Conservation (phyloP, 106 monocot genomes). For the Chionographis japonica region DNA sequence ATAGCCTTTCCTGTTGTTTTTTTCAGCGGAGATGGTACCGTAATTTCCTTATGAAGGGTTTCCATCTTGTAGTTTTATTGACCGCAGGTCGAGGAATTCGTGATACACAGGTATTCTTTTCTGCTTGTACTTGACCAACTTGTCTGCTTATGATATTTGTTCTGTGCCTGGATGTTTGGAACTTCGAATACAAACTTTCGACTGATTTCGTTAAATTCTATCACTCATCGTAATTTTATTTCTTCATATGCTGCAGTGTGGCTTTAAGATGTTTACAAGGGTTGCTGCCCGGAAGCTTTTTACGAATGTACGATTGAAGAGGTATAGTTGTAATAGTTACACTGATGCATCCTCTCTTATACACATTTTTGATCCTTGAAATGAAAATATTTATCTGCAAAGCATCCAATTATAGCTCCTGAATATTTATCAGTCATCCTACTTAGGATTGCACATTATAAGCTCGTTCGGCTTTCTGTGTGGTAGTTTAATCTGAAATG, state of each 20-base stretch:
- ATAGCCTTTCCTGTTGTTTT: conserved; percentile 6
- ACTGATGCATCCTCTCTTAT: not conserved
- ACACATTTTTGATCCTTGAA: too few species aligned
- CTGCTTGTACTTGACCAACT: not conserved
- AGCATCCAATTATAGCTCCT: too few species aligned
- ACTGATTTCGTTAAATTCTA: not conserved
- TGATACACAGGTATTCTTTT: conserved; percentile 77
- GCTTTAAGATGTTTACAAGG: conserved; percentile 99
- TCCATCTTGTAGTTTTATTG: conserved; percentile 88
- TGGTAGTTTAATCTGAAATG: too few species aligned
- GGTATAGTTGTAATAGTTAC: conserved; percentile 37
- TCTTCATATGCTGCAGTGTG: conserved; percentile 57
- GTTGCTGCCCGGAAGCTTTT: conserved; percentile 86
- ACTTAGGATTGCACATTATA: too few species aligned
- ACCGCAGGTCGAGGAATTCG: conserved; percentile 93
- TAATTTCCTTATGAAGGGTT: conserved; percentile 98
- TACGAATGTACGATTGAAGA: conserved; percentile 84
- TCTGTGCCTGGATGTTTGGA: not conserved
- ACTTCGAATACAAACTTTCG: not conserved
- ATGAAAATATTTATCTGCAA: too few species aligned
- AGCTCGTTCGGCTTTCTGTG: too few species aligned
- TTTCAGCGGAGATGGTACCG: conserved; percentile 95
- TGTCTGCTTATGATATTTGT: not conserved
- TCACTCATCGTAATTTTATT: not conserved
- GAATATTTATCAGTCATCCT: too few species aligned